These are phyloP conservation scores for Penicillium brevicompactum DNA, from an alignment of 2,329 filamentous ascomycete genomes.

Conservation along the genomic window DNA sequence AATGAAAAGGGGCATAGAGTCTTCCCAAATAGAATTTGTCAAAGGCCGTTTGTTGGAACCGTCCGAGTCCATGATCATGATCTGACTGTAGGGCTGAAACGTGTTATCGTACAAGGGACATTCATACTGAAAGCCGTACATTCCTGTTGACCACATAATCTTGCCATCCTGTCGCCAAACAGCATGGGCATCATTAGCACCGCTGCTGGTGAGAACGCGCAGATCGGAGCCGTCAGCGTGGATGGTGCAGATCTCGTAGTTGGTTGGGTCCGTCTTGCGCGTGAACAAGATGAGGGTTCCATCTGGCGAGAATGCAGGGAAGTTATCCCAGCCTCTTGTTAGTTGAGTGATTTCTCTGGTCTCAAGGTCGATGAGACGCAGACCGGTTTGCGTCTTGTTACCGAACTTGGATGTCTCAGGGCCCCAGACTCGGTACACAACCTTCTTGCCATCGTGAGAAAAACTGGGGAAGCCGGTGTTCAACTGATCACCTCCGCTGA, in stretches of 20 bases:
- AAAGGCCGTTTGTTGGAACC: constrained; percentile 36
- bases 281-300: constrained; percentile 20
- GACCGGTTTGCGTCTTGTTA: constrained; percentile 8
- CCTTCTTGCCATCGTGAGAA: constrained; percentile 15
- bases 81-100: constrained; percentile 51
- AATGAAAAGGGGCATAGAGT: constrained; percentile 33
- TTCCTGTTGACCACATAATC: constrained; percentile 46
- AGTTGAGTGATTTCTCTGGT: constrained; percentile 7
- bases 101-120: constrained; percentile 45
- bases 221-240: constrained; percentile 44
- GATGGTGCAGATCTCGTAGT: constrained; percentile 41
- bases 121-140: constrained; percentile 50
- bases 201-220: constrained; percentile 16
- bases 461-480: constrained; percentile 20
- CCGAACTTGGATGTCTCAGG: not conserved
- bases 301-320: constrained; percentile 14
- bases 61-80: constrained; percentile 48
- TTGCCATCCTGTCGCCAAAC: constrained; percentile 47
- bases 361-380: constrained; percentile 16
- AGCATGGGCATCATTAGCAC: constrained; percentile 46
- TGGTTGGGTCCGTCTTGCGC: constrained; percentile 11
- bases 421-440: constrained; percentile 20
- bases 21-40: constrained; percentile 35
- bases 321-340: constrained; percentile 17
- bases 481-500: not conserved